Conservation (phyloP, 169 alveolate genomes). For the Neospora caninum region DNA sequence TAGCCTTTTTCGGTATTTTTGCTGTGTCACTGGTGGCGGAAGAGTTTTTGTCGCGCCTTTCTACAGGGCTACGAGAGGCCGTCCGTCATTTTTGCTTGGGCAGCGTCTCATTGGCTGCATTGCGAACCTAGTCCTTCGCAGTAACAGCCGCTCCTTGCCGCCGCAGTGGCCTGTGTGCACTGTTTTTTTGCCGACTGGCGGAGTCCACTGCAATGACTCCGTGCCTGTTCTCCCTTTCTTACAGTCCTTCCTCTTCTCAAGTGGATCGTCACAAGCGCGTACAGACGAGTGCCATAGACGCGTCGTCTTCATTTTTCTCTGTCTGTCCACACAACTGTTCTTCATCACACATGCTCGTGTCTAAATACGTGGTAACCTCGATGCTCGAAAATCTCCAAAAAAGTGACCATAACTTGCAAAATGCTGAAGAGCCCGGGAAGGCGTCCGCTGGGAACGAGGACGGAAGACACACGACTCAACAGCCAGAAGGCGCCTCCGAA, state of each 20-base stretch:
- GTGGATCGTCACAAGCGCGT: background rate
- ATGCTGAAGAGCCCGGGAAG: background rate
- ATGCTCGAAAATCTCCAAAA: background rate
- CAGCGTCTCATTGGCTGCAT: conserved; percentile 27
- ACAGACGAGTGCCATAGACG: background rate
- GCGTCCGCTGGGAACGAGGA: background rate
- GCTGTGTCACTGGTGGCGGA: background rate
- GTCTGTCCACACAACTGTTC: background rate
- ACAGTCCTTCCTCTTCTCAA: background rate
- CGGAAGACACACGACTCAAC: background rate
- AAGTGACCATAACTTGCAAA: background rate
- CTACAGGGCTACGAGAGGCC: background rate
- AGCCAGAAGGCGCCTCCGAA: background rate
- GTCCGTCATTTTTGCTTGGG: background rate
- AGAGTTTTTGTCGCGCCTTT: background rate
- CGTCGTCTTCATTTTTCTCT: background rate
- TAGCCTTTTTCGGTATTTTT: background rate
- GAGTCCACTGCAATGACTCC: background rate
- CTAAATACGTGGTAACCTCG: background rate
- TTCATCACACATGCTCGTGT: background rate
- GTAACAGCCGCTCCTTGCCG: background rate
- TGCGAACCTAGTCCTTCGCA: background rate
- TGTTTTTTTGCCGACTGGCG: background rate
- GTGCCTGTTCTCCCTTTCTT: background rate
- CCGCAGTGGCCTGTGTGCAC: background rate